These are phyloP conservation scores for Fagopyrum homotropicum DNA, from an alignment of 148 eudicot genomes.

Conservation along the genomic window DNA sequence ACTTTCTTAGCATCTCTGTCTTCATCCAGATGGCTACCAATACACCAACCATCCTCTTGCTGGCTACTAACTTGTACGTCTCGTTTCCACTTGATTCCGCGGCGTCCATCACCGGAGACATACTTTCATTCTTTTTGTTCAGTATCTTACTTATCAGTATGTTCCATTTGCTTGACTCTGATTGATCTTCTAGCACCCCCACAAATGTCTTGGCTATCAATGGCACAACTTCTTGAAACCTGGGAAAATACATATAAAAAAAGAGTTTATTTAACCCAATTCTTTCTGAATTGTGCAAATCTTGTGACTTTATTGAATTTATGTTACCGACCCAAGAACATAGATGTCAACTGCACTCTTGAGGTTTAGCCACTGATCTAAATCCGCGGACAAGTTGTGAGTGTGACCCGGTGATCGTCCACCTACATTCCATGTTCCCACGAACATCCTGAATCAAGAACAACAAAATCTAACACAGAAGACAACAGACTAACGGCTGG, in stretches of 20 bases:
- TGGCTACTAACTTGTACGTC: slow-evolving; percentile 48
- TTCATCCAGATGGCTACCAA: slow-evolving; percentile 60
- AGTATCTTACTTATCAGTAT: slow-evolving; percentile 59
- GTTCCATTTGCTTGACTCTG: slow-evolving; percentile 53
- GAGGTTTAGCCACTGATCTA: slow-evolving; percentile 57
- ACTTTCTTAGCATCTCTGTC: slow-evolving; percentile 30
- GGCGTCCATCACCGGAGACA: slow-evolving; percentile 22
- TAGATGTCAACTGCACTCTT: slow-evolving; percentile 52
- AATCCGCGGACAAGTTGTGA: slow-evolving; percentile 47
- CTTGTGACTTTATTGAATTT: not conserved
- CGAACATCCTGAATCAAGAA: slow-evolving; percentile 39
- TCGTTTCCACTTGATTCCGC: not conserved
- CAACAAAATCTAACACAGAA: not conserved
- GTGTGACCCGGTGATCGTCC: slow-evolving; percentile 55
- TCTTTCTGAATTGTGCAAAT: not conserved
- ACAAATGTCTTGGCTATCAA: slow-evolving; percentile 37
- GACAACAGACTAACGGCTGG: not conserved
- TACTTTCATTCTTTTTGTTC: slow-evolving; percentile 43
- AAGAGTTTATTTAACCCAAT: too few species aligned
- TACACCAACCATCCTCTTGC: slow-evolving; percentile 74
- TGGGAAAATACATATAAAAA: not conserved
- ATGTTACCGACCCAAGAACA: slow-evolving; percentile 48
- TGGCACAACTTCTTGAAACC: slow-evolving; percentile 63
- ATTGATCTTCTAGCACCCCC: slow-evolving; percentile 40
- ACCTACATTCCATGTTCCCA: slow-evolving; percentile 69